Base-by-base conservation (phyloP, 345 rosid species). In the Eucalyptus cloeziana region DNA sequence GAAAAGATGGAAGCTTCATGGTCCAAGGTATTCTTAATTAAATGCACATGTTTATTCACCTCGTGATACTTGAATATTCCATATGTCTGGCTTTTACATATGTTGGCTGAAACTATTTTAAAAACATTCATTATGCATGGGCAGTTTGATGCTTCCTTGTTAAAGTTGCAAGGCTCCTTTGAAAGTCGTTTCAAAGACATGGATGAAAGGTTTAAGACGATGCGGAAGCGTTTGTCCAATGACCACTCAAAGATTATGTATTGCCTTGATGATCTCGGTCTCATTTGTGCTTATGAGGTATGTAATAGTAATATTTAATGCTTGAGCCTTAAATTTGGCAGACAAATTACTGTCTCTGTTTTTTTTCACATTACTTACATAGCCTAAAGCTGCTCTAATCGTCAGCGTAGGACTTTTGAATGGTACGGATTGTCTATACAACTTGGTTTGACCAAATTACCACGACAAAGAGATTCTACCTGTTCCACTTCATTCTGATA, bases 221-320 rank as follows among this genome's bases (percentile, higher is more conserved):
- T 92, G 86, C 91, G 89, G 87, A 93, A 90, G 92, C 94, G 91
- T 51, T 79, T 96, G 87, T 94, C 93, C 86, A 91, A 85, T 87
- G 94, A 94, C 90, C 89, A 91, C 85, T 90, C 94, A 25, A 96
- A 96, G 92, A 94, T 96, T 89, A 88, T 96, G 92, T 93, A 92
- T 90, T 97, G 98, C 91, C 95, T 97, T 88, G 96, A 96, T 88
- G 94, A 95, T 91, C 97, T 97, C 80, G 99, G 99, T 69, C 95
- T 95, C 86, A 88, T 94, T 64, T 97, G 99, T 91, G 95, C 99
- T 62, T 92, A 93, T 87, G 95, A 96, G 99, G 99, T 96, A 94
- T 88, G 93, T 22, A 86, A 71, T n/a, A 49, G 56, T 49, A 79
- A n/a, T 8, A 76, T 40, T 88, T 7, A 51, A 37, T 86, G 56